A percentile compares a stretch with the other conserved stretches of the same genome.
phyloP scores from a whole-genome alignment of 306 rosid genomes.

The Citrullus mucosospermus region DNA sequence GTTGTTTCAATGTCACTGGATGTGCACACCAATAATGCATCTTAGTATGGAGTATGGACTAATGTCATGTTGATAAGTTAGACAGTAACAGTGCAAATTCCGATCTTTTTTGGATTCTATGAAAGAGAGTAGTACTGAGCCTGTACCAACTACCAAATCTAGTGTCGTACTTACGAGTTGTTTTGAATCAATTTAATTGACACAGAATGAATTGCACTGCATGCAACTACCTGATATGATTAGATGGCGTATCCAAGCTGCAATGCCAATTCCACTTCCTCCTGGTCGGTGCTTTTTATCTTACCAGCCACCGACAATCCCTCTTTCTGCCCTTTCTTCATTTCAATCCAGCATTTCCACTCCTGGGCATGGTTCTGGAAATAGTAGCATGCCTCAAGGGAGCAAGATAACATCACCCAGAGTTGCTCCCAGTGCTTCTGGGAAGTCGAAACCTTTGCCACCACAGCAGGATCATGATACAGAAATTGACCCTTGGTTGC shows the following conservation, averaged over 20 bases:
- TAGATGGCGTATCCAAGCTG: constrained; percentile 85
- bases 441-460: constrained; percentile 46
- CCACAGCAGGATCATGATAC: constrained; percentile 38
- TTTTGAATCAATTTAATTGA: not conserved
- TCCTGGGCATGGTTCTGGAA: constrained; percentile 36
- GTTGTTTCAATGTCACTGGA: not conserved
- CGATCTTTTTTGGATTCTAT: not conserved
- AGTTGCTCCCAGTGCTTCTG: constrained; percentile 29
- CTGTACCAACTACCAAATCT: not conserved
- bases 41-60: too few species aligned
- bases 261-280: constrained; percentile 64
- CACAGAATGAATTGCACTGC: constrained; percentile 68
- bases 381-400: constrained; percentile 35
- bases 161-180: not conserved
- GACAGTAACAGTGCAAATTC: too few species aligned
- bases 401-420: constrained; percentile 28
- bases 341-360: constrained; percentile 40
- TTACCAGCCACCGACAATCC: constrained; percentile 64
- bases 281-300: constrained; percentile 44
- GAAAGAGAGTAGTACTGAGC: not conserved
- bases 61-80: too few species aligned
- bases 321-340: constrained; percentile 36
- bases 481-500: constrained; percentile 87
- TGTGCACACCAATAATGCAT: too few species aligned
- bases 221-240: constrained; percentile 79